phyloP scores from a whole-genome alignment of 1,284 basidiomycete genomes.

The Cystobasidium slooffiae region DNA sequence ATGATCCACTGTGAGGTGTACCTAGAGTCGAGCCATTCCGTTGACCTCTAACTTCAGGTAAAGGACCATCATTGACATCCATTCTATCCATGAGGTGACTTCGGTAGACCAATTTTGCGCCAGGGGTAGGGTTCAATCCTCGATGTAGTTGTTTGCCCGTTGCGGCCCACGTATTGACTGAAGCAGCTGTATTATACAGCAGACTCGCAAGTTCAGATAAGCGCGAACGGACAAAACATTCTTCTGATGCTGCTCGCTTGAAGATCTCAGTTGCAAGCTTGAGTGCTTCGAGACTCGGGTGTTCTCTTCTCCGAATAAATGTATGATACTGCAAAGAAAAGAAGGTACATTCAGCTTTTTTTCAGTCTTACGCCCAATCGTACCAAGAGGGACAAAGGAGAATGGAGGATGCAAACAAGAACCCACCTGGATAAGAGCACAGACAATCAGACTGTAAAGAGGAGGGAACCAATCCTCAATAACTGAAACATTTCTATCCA shows the following conservation, averaged over 20 bases:
- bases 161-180: conserved; percentile 51
- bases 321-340: conserved; percentile 75
- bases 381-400: background rate
- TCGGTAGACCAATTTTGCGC: conserved; percentile 53
- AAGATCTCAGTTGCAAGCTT: conserved; percentile 80
- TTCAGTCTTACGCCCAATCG: background rate
- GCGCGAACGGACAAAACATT: conserved; percentile 61
- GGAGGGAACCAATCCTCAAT: conserved; percentile 87
- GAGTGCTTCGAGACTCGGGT: conserved; percentile 72
- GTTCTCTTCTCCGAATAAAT: conserved; percentile 80
- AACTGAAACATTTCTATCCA: conserved; percentile 74
- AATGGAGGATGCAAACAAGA: background rate
- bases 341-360: background rate
- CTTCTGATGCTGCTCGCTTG: conserved; percentile 56
- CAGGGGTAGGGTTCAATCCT: conserved; percentile 60
- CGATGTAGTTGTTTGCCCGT: conserved; percentile 46
- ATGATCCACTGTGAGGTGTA: conserved; percentile 22
- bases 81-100: conserved; percentile 17
- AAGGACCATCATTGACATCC: conserved; percentile 3
- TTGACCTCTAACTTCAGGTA: conserved; percentile 24
- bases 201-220: conserved; percentile 90
- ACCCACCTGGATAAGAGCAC: conserved; percentile 83
- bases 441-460: conserved; percentile 85
- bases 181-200: conserved; percentile 79
- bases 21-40: conserved; percentile 11